phyloP scores from a whole-genome alignment of 306 rosid genomes.

The Vachellia pachyceras region DNA sequence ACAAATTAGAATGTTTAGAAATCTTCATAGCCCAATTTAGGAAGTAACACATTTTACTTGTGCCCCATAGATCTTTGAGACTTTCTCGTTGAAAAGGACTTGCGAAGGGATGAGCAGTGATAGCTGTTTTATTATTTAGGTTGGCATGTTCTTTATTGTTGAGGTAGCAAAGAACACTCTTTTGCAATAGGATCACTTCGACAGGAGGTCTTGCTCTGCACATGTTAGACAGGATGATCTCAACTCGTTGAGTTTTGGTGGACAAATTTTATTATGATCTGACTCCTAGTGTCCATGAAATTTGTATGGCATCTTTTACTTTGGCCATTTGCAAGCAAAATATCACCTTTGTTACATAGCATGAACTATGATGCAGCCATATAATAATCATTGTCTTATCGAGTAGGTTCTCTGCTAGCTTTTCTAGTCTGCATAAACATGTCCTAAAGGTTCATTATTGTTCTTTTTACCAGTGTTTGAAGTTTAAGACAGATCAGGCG shows the following conservation, averaged over 20 bases:
- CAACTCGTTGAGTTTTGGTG: neutral
- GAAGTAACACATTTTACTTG: constrained; percentile 21
- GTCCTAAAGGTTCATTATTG: constrained; percentile 21
- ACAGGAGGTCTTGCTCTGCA: neutral
- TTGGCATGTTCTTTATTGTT: constrained; percentile 19
- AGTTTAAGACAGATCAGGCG: constrained; percentile 87
- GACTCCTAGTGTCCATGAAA: neutral
- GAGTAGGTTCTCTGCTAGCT: neutral
- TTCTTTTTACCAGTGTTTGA: constrained; percentile 65
- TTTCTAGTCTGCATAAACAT: neutral
- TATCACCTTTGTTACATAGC: neutral
- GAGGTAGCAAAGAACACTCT: constrained; percentile 18
- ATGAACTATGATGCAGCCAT: neutral
- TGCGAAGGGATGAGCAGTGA: neutral
- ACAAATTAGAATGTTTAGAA: constrained; percentile 13
- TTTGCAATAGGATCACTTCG: constrained; percentile 3
- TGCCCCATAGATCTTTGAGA: neutral
- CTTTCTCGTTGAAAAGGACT: neutral
- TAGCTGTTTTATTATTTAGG: constrained; percentile 5
- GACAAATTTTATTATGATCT: neutral
- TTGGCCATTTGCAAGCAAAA: constrained; percentile 14
- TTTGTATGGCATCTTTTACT: neutral
- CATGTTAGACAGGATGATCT: neutral
- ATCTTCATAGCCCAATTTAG: neutral
- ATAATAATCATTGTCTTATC: neutral